These are phyloP conservation scores for Yamadazyma endophytica DNA, from an alignment of 805 yeast species.

Conservation along the genomic window DNA sequence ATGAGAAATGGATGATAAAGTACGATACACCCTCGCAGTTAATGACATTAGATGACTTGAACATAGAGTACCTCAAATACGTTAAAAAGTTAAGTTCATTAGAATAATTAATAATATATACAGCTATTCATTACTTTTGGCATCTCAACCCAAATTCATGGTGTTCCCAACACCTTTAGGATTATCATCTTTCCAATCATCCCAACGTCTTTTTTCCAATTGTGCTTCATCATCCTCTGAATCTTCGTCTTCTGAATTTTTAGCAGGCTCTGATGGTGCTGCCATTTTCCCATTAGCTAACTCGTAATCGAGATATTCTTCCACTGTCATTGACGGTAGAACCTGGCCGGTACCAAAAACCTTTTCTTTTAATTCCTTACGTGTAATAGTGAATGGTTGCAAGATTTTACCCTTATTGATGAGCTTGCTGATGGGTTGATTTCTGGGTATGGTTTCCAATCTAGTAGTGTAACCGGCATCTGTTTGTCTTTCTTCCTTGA, in stretches of 20 bases:
- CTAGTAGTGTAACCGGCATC: constrained; percentile 57
- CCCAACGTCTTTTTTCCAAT: constrained; percentile 82
- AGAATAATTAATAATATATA: not conserved
- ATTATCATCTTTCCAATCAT: constrained; percentile 82
- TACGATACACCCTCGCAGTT: constrained; percentile 12
- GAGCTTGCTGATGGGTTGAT: constrained; percentile 29
- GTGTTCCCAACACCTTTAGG: constrained; percentile 91
- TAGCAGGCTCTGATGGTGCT: constrained; percentile 37
- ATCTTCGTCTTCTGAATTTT: constrained; percentile 33
- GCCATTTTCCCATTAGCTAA: constrained; percentile 79
- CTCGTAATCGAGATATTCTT: constrained; percentile 85
- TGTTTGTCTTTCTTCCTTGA: constrained; percentile 1
- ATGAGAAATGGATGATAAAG: constrained; percentile 36
- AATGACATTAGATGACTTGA: constrained; percentile 24
- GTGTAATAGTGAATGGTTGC: constrained; percentile 77
- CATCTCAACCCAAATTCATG: constrained; percentile 32
- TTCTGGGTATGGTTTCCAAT: constrained; percentile 46
- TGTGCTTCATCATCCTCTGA: constrained; percentile 58
- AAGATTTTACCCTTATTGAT: constrained; percentile 74
- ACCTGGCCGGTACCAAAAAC: constrained; percentile 91
- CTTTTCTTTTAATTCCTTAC: constrained; percentile 53
- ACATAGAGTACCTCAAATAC: constrained; percentile 32
- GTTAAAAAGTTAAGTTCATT: constrained; percentile 12
- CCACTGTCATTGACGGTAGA: constrained; percentile 91
- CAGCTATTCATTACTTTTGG: not conserved